Evolutionary conservation across 768 basidiomycete species (phyloP).

Genomic region (Rhodotorula diobovata): DNA sequence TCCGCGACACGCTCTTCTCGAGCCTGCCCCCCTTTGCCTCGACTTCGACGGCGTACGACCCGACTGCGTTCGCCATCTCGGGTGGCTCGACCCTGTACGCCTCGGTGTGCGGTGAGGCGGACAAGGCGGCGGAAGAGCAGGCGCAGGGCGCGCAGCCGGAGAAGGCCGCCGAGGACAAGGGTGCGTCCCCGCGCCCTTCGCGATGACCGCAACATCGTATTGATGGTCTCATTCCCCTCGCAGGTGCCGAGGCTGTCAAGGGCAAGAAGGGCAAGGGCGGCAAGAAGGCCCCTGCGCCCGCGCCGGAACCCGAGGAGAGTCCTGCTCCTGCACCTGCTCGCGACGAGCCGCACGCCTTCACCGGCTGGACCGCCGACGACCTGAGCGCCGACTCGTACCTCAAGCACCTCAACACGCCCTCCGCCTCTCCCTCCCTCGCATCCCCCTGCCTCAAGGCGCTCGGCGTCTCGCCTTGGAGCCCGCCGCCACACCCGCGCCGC

Average conservation of each 20-base stretch:
- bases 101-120: conserved; percentile 13
- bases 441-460: conserved; percentile 45
- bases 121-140: neutral
- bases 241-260: neutral
- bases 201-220: neutral
- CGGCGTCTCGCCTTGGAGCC: conserved; percentile 51
- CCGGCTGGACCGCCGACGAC: conserved; percentile 28
- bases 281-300: conserved; percentile 43
- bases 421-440: conserved; percentile 16
- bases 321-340: conserved; percentile 24
- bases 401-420: conserved; percentile 6
- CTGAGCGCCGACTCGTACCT: conserved; percentile 29
- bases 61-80: conserved; percentile 35
- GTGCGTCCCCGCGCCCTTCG: conserved; percentile 7
- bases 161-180: conserved; percentile 42
- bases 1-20: conserved; percentile 47
- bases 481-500: conserved; percentile 50
- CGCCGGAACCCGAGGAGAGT: conserved; percentile 30
- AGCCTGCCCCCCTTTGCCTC: conserved; percentile 33
- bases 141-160: neutral
- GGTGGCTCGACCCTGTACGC: conserved; percentile 35
- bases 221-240: neutral
- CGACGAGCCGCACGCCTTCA: conserved; percentile 32
- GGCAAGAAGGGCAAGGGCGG: conserved; percentile 45
- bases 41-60: conserved; percentile 39